Conservation (phyloP, 192 early-diverging fungal genomes). For the Coemansia sp. region DNA sequence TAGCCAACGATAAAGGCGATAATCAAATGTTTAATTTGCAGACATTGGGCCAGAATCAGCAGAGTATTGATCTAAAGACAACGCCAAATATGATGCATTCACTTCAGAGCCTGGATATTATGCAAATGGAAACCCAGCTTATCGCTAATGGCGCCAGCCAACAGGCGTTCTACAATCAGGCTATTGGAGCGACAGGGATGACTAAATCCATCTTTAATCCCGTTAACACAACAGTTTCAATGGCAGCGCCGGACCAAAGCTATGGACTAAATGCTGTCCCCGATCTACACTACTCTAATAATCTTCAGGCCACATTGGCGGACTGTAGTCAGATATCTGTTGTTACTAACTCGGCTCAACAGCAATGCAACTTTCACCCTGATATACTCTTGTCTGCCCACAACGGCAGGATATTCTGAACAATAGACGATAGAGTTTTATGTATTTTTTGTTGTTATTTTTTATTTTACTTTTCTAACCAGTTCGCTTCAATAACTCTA, state of each 20-base stretch:
- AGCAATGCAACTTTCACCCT: slow-evolving; percentile 3
- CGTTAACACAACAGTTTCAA: not conserved
- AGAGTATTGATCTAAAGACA: not conserved
- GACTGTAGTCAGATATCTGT: not conserved
- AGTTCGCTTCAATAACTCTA: not conserved
- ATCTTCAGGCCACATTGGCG: not conserved
- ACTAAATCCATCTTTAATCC: not conserved
- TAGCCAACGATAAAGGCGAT: not conserved
- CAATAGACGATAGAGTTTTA: not conserved
- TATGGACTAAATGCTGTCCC: not conserved
- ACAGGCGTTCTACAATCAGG: not conserved
- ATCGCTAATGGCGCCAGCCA: not conserved
- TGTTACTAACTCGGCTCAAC: not conserved
- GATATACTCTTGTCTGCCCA: slow-evolving; percentile 4
- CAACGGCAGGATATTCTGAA: slow-evolving; percentile 24
- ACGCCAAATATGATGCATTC: slow-evolving; percentile 4
- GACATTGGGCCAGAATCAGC: not conserved
- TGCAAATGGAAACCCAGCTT: not conserved
- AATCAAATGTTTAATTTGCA: not conserved
- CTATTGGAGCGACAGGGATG: not conserved
- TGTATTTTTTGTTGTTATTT: not conserved
- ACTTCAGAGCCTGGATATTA: slow-evolving; percentile 9
- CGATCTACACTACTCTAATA: not conserved
- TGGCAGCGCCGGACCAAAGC: not conserved
- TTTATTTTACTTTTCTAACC: not conserved